Conservation (phyloP, 495 filamentous ascomycete genomes). For the Acidiella bohemica region DNA sequence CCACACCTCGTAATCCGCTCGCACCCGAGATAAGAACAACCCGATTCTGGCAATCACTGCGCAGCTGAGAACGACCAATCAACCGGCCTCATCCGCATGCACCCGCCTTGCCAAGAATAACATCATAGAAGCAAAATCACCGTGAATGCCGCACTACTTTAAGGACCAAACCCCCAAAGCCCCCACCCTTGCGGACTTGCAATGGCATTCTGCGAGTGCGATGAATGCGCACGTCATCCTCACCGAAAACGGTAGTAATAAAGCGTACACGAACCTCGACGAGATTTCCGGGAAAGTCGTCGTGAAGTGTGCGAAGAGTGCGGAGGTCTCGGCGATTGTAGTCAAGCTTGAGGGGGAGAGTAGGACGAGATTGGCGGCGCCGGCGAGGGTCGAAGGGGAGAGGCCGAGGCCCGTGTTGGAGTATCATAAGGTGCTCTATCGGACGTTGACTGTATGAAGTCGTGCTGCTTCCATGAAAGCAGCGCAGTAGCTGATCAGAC, state of each 20-base stretch:
- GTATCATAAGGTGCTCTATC: constrained; percentile 66
- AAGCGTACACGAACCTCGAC: constrained; percentile 84
- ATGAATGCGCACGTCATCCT: constrained; percentile 15
- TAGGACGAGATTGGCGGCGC: constrained; percentile 43
- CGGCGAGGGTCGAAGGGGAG: constrained; percentile 35
- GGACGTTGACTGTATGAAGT: too few relatives aligned
- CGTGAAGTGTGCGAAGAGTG: constrained; percentile 46
- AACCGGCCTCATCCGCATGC: too few relatives aligned
- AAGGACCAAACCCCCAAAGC: not conserved
- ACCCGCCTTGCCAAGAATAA: too few relatives aligned
- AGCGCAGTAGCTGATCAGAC: too few relatives aligned
- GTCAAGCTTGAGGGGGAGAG: constrained; percentile 94
- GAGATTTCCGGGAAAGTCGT: constrained; percentile 56
- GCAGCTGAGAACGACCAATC: not conserved
- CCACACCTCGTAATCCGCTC: too few relatives aligned
- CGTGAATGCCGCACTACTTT: too few relatives aligned
- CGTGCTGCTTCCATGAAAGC: too few relatives aligned
- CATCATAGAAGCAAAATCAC: too few relatives aligned
- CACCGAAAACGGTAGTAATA: constrained; percentile 5
- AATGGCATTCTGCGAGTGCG: not conserved
- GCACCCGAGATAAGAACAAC: too few relatives aligned
- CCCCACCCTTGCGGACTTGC: not conserved
- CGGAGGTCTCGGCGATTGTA: constrained; percentile 60
- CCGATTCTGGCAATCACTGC: too few relatives aligned
- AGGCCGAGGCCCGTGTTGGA: constrained; percentile 50